Conservation (phyloP, 2,329 filamentous ascomycete species). For the Falciphora oryzae region DNA sequence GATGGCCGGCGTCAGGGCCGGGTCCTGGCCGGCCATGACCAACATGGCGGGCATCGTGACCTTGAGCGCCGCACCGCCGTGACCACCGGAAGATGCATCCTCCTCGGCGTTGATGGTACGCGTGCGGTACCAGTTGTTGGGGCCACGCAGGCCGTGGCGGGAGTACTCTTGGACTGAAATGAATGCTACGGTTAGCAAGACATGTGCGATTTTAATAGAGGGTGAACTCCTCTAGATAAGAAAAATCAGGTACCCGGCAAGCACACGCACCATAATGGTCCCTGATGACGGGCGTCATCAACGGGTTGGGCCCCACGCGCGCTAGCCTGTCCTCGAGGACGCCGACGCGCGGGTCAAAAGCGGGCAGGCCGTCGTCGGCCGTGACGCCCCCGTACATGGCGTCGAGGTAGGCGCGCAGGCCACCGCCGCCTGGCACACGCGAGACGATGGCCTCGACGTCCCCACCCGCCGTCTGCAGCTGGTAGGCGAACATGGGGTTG, state of each 20-base stretch:
- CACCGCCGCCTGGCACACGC: too few species aligned
- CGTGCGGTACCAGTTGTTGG: conserved; percentile 84
- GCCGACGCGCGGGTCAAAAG: conserved; percentile 61
- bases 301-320: conserved; percentile 47
- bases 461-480: conserved; percentile 69
- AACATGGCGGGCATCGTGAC: conserved; percentile 65
- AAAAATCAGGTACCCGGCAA: too few species aligned
- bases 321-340: conserved; percentile 64
- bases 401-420: too few species aligned
- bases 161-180: conserved; percentile 63
- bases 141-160: conserved; percentile 67
- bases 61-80: too few species aligned
- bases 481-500: conserved; percentile 73
- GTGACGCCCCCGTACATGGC: too few species aligned
- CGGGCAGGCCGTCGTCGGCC: conserved; percentile 47
- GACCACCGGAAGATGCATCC: conserved; percentile 43
- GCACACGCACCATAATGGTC: too few species aligned
- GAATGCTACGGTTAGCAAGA: too few species aligned
- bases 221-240: conserved; percentile 71
- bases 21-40: conserved; percentile 65
- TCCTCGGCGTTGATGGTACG: conserved; percentile 59
- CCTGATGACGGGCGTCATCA: conserved; percentile 52
- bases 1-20: conserved; percentile 66
- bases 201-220: too few species aligned
- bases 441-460: conserved; percentile 64